Base-by-base conservation (phyloP, 768 basidiomycete genomes). In the Crassisporium funariophilum region DNA sequence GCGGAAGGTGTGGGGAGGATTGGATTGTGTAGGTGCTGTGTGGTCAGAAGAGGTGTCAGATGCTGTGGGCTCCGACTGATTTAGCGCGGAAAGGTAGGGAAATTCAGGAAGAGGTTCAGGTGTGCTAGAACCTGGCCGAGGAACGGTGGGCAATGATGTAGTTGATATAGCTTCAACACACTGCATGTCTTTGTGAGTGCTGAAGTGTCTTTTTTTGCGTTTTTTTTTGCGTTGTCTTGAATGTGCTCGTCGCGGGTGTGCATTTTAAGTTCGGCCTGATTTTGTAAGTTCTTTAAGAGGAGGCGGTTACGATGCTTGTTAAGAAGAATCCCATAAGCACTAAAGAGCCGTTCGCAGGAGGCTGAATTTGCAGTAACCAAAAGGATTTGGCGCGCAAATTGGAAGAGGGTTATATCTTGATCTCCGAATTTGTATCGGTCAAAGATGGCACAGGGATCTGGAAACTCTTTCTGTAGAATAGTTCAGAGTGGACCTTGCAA, bases 211-310 rank as follows among this genome's bases (percentile, higher is more conserved):
- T 29, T 29, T 29, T 7, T 7, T 7, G 27, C 13, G 27, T 29
- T 29, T 29, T 13, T 13, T 7, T 29, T 29, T 29, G 27, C 13
- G 27, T 29, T 29, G 27, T 29, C 27, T 29, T 29, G 44, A 12
- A 52, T 17, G 37, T 65, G 57, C 38, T 61, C 57, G 48, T 67
- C 60, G 13, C 58, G 42, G 22, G 66, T 41, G 33, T 64, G 61
- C 41, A 67, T 52, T 20, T 54, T 52, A 4, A 59, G 45, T 43
- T 67, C 65, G 1, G 56, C 50, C 37, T 63, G 45, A 20, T 59
- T 45, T 0, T 24, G 36, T 11, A 69, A 43, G 9, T 11, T 35
- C 33, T 35, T 13, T 9, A 19, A n/a, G n/a, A 12, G 21, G 17
- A 37, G 33, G n/a, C 41, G 48, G 12, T 35, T 44, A 15, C 56